A percentile compares a stretch with the other conserved stretches of the same genome.
phyloP scores from a whole-genome alignment of 2,329 filamentous ascomycete genomes.

The Scopulariopsis brevicaulis region DNA sequence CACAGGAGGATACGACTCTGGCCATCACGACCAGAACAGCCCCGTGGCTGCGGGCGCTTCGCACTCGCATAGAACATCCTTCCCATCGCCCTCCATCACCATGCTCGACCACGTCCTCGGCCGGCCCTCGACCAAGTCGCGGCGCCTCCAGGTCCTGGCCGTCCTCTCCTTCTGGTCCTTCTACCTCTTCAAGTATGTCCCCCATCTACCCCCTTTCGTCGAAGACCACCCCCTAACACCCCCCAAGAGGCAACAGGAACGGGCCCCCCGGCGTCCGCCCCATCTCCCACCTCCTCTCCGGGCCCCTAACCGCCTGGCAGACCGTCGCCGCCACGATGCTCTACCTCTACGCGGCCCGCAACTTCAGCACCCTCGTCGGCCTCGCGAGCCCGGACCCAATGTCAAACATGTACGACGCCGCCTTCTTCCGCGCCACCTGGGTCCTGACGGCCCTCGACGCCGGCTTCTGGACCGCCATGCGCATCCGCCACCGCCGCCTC shows the following conservation, averaged over 20 bases:
- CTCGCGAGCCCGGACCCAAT: slow-evolving; percentile 89
- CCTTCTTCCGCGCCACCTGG: slow-evolving; percentile 96
- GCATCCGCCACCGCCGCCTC: slow-evolving; percentile 66
- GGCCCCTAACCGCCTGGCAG: slow-evolving; percentile 76
- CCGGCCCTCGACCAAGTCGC: slow-evolving; percentile 79
- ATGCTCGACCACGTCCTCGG: slow-evolving; percentile 86
- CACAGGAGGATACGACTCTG: no score
- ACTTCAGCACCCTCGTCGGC: slow-evolving; percentile 86
- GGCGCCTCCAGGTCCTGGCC: slow-evolving; percentile 83
- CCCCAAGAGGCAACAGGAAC: slow-evolving; percentile 65
- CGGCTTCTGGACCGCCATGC: slow-evolving; percentile 98
- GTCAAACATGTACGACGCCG: slow-evolving; percentile 82
- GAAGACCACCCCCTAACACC: slow-evolving; percentile 8
- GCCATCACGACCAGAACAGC: no score
- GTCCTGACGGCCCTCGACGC: slow-evolving; percentile 88
- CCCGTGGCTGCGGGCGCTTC: no score
- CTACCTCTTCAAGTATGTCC: slow-evolving; percentile 61
- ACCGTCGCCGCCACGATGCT: slow-evolving; percentile 77
- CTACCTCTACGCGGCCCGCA: slow-evolving; percentile 82
- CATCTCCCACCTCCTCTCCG: slow-evolving; percentile 61
- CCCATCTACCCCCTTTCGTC: background rate
- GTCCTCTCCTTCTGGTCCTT: slow-evolving; percentile 86
- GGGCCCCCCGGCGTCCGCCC: slow-evolving; percentile 67
- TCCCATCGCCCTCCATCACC: slow-evolving; percentile 2
- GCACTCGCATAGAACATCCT: background rate